Base-by-base conservation (phyloP, 331 rosid species). In the Phaseolus coccineus region DNA sequence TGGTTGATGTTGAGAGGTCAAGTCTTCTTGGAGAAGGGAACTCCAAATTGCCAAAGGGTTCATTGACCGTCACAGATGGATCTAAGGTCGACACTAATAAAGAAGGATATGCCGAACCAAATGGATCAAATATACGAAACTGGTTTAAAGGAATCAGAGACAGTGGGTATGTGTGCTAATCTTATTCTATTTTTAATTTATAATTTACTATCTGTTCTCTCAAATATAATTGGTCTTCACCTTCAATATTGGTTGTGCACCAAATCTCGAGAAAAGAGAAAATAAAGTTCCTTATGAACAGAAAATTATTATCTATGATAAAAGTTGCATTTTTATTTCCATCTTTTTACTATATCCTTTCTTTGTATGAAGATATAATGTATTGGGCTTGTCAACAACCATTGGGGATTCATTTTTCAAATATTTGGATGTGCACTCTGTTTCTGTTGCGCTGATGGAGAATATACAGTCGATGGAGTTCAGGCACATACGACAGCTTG, bases 71-170 rank as follows among this genome's bases (percentile, higher is more conserved):
- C 10, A 3, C 84, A 2, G 88, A 87, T 59, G 97, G 94, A 72
- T 79, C 92, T 85, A 87, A 84, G 8, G 30, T 78, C 10, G 90
- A 78, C 70, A 73, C 57, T 78, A 82, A 71, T 77, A 93, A 84
- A 89, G 94, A 84, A 89, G 94, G 94, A 59, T 77, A 80, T 69
- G 76, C 82, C 16, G 96, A 95, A 80, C 77, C 92, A 71, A 93
- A 81, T 74, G 98, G 87, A 69, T 80, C 90, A 53, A 94, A 93
- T 66, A 87, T 90, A 74, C 94, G 98, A 55, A 96, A 96, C 75
- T 93, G 98, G 99, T 84, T 93, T 83, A 96, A 96, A 81, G 94
- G 99, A 44, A 85, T 93, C 84, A 87, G 98, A 88, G 99, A 96
- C 83, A 91, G 98, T 73, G 98, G 97, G 98, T 96, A 89, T 35